Base-by-base conservation (phyloP, 2,329 filamentous ascomycete genomes). In the Hymenoscyphus salicellus region DNA sequence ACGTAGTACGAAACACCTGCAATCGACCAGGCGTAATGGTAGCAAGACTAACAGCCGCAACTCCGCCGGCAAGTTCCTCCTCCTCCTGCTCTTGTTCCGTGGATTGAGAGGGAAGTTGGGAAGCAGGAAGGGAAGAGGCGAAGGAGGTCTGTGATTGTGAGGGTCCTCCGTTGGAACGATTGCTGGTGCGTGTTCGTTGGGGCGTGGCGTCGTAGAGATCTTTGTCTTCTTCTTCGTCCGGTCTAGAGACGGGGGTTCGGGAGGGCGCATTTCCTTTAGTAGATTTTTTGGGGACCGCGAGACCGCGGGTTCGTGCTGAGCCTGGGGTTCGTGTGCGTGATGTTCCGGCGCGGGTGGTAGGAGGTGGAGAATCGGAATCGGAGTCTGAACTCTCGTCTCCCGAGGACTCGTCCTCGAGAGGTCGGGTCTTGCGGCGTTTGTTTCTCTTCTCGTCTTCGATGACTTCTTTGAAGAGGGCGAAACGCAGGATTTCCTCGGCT, bases 391-490 rank as follows among this genome's bases (percentile, higher is more conserved):
- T 85, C 33, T 86, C 86, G 30, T 89, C 86, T 59, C 86, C 84
- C 30, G 84, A 84, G 75, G 74, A 87, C 75, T 84, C 85, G 61
- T 81, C 81, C 63, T 85, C 82, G 17, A 84, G 80, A 38, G 83
- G 82, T 33, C 84, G 82, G 5, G 85, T 89, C 72, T 91, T 89
- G 77, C 92, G 89, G 72, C 93, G 86, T 78, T 95, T 90, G 82
- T 94, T 95, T 71, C 88, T 86, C 64, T 93, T 91, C 76, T 93
- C 89, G 69, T 87, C 84, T 73, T 88, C 84, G 3, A 97, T 84
- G 0, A 99, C 89, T 79, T 99, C 95, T 77, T 98, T 98, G 84
- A 99, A 99, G 41, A 99, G 84, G 2, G 95, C 96, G 74, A 97
- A 99, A 20, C 95, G 87, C 36, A 99, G 80, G 69, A 99, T 96